Percentiles rank a stretch among this genome's conserved stretches.
Evolutionary conservation across 768 basidiomycete genomes (phyloP).

Genomic region (Boletales sp.): DNA sequence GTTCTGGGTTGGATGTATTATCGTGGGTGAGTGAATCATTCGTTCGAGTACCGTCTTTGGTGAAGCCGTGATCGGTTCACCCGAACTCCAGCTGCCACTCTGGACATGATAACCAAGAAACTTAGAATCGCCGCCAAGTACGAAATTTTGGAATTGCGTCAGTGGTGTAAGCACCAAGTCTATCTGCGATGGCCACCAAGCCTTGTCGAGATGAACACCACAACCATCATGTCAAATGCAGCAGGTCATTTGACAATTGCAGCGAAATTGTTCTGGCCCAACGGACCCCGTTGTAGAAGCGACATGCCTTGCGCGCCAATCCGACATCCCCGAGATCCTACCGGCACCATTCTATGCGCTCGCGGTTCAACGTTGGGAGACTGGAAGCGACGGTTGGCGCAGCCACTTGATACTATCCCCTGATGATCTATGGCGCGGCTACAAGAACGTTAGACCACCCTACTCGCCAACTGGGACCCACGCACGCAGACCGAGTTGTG

Average conservation of each 20-base stretch:
- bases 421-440: slow-evolving; percentile 28
- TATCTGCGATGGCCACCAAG: slow-evolving; percentile 29
- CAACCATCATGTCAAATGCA: slow-evolving; percentile 28
- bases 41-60: neutral
- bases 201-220: slow-evolving; percentile 23
- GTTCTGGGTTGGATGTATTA: slow-evolving; percentile 34
- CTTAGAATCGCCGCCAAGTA: slow-evolving; percentile 37
- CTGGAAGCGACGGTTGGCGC: slow-evolving; percentile 25
- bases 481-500: neutral
- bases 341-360: slow-evolving; percentile 41
- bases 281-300: slow-evolving; percentile 24
- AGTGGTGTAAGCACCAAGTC: slow-evolving; percentile 23
- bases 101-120: slow-evolving; percentile 25
- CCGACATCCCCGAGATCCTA: slow-evolving; percentile 33
- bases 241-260: slow-evolving; percentile 21
- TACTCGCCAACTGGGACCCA: slow-evolving; percentile 12
- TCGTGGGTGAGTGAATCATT: slow-evolving; percentile 22
- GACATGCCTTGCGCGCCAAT: slow-evolving; percentile 33
- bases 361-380: slow-evolving; percentile 28
- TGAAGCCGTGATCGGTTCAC: slow-evolving; percentile 17
- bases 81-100: slow-evolving; percentile 18
- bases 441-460: slow-evolving; percentile 18
- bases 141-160: slow-evolving; percentile 28
- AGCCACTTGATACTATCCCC: slow-evolving; percentile 28
- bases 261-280: neutral